These are phyloP conservation scores for Fusarium paranaense DNA, from an alignment of 2,329 filamentous ascomycete species.

Conservation along the genomic window DNA sequence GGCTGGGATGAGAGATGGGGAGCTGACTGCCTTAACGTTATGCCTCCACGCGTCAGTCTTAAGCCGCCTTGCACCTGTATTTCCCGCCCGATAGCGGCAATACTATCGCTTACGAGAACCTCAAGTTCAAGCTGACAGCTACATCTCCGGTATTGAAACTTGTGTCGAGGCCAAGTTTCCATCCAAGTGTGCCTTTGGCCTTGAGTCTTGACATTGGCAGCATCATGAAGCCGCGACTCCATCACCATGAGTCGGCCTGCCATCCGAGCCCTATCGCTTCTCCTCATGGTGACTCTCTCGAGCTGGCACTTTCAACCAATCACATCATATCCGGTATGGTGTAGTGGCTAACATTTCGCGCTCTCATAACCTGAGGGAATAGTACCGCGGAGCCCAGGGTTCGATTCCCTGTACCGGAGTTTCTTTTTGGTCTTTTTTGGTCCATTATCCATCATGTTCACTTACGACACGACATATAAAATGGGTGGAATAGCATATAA, in stretches of 20 bases:
- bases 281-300: not conserved
- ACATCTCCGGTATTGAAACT: no score
- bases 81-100: not conserved
- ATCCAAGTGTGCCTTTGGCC: not conserved
- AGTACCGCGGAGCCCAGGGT: not conserved
- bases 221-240: not conserved
- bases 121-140: not conserved
- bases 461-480: not conserved
- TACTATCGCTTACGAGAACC: not conserved
- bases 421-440: not conserved
- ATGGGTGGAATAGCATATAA: not conserved
- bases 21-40: not conserved
- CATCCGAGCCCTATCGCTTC: rapidly evolving
- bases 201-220: no score
- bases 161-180: not conserved
- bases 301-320: not conserved
- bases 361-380: slow-evolving; percentile 37
- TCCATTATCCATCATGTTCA: not conserved
- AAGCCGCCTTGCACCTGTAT: not conserved
- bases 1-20: not conserved
- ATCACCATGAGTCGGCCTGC: not conserved
- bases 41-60: not conserved
- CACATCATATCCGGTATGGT: slow-evolving; percentile 46
- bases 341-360: slow-evolving; percentile 51
- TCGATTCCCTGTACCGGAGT: slow-evolving; percentile 2